Evolutionary conservation across 108 stramenopile genomes (phyloP), one percentile per base, ranked within the genome.

Genomic region (Bacterosira constricta): DNA sequence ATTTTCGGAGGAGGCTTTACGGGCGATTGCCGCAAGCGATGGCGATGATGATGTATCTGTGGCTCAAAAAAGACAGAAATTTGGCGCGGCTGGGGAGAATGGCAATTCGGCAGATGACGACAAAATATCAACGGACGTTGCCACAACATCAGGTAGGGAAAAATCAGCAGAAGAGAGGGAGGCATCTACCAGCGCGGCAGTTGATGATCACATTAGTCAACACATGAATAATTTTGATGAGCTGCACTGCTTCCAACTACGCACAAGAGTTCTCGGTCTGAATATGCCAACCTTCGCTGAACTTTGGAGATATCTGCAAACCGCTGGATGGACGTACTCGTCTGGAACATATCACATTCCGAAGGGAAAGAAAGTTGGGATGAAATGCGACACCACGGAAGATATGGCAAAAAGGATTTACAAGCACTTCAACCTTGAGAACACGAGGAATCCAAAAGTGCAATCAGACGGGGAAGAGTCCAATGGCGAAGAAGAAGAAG

Each of bases 251-350:
- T 77, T 64, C 18, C 76, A 77, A 56, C 37, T 77, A 15, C 63
- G 69, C 38, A 77, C 76, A 12, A 77, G 60, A 53, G 56, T 77
- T 11, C 56, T 77, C 25, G 76, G 63, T 41, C 56, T 77, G 52
- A 63, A 51, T 15, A 41, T 63, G 8, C 76, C 76, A 17, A 42
- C 69, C 13, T 77, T 77, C 44, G 47, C 47, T 13, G 50, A 69
- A 27, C 31, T 77, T 30, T 77, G 76, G 76, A 77, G 63, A 56
- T 77, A 77, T 50, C 45, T 77, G 15, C 76, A 70, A 57, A 20
- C 46, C 37, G 76, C 76, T 27, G 76, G 76, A 26, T 77, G 76
- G 76, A 77, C 69, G 9, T 65, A 69, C 44, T 44, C 38, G 1
- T 5, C 20, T 18, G 69, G 68, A 26, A 42, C 34, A n/a, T 77